A percentile compares a stretch with the other conserved stretches of the same genome.
Evolutionary conservation across 805 yeast genomes (phyloP).

Genomic region (Starmerella apicola): DNA sequence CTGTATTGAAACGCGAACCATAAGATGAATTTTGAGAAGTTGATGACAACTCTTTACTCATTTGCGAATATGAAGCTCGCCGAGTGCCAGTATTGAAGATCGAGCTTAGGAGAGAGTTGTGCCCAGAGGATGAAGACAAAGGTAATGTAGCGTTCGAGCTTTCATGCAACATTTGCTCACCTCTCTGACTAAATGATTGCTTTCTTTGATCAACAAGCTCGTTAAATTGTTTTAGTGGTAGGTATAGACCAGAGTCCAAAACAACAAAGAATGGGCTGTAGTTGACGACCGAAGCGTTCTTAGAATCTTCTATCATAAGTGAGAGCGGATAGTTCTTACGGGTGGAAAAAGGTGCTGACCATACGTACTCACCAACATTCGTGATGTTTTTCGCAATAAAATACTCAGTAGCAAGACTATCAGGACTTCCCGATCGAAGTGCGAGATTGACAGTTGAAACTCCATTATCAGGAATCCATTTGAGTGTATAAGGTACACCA

Average conservation of each 20-base stretch:
- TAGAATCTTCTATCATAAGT: constrained; percentile 21
- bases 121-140: no score
- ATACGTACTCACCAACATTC: constrained; percentile 24
- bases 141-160: no score
- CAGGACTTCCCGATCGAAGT: constrained; percentile 21
- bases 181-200: no score
- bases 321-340: constrained; percentile 21
- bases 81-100: no score
- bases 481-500: constrained; percentile 17
- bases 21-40: no score
- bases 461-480: constrained; percentile 22
- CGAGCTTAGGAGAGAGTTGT: no score
- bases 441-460: constrained; percentile 22
- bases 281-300: constrained; percentile 16
- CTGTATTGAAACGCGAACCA: no score
- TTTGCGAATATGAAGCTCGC: no score
- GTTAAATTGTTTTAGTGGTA: background rate
- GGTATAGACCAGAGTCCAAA: background rate
- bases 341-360: constrained; percentile 21
- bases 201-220: background rate
- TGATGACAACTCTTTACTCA: no score
- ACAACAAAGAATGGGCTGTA: constrained; percentile 18
- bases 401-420: constrained; percentile 17
- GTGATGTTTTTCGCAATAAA: constrained; percentile 23
- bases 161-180: no score